Evolutionary conservation across 305 asterid genomes (phyloP), one percentile per base, ranked within the genome.

Genomic region (Solanum chacoense): DNA sequence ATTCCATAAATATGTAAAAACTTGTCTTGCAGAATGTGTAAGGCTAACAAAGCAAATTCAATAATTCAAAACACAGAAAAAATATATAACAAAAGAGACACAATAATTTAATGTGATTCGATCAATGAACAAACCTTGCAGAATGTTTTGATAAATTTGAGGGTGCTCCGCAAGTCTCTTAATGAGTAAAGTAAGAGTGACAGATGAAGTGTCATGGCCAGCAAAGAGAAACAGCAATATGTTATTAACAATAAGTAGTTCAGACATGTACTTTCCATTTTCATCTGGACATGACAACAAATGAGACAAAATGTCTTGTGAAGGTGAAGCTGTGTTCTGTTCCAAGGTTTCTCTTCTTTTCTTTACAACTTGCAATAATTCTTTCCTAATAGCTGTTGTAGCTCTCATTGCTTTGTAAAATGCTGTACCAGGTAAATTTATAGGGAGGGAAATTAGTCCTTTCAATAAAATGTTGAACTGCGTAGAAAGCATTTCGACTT

Each of bases 131-230:
- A 72, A 14, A 91, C 93, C 92, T 87, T 63, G 55, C 18, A 87
- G 86, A 55, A 91, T 90, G 37, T 80, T 85, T 28, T 88, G 84
- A 59, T 91, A 88, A 32, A 90, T 88, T 28, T 91, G 72, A 34
- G 93, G 92, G 24, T 77, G 88, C 75, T 89, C 86, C 12, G 80
- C 92, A 22, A 92, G 92, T 8, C 16, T 28, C 89, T 90, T 92
- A 74, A 92, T 85, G 55, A 89, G 74, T 6, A 88, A 42, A 50
- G 94, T 85, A 59, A 91, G 76, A 13, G 90, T 85, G 2, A 89
- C 92, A 20, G 88, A 87, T 11, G 91, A 88, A 74, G 93, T 91
- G 88, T 92, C 93, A 87, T 90, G 92, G 50, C 93, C 93, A 45
- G 91, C 93, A 83, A 91, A 89, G 88, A 90, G 91, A 22, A 92